Evolutionary conservation across 768 basidiomycete genomes (phyloP).

Genomic region (Royoungia palumana): DNA sequence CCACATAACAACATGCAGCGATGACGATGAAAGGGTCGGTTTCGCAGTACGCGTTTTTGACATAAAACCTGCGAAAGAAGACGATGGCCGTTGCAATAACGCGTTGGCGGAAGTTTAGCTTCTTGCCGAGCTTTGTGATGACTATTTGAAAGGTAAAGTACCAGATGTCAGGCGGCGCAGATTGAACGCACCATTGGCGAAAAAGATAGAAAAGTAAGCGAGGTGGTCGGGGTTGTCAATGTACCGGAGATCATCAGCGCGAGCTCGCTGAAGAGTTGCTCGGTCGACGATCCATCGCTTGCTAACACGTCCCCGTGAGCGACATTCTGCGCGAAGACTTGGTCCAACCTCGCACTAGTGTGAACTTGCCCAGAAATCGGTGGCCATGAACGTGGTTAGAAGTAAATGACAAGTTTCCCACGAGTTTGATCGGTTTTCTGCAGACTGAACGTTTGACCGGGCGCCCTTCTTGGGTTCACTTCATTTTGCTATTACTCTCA

Average conservation of each 20-base stretch:
- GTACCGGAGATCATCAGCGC: conserved; percentile 73
- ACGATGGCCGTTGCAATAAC: conserved; percentile 93
- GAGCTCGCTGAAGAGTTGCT: conserved; percentile 67
- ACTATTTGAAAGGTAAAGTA: conserved; percentile 44
- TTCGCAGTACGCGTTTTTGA: conserved; percentile 93
- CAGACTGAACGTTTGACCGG: too few relatives aligned
- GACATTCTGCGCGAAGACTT: conserved; percentile 7
- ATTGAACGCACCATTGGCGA: conserved; percentile 63
- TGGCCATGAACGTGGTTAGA: conserved; percentile 54
- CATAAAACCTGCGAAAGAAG: conserved; percentile 95
- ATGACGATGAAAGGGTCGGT: conserved; percentile 94
- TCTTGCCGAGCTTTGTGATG: conserved; percentile 84
- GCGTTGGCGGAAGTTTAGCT: conserved; percentile 78
- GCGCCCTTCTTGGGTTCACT: too few relatives aligned
- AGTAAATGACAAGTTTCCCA: not conserved
- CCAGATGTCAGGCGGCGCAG: too few relatives aligned
- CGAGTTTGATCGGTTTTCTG: too few relatives aligned
- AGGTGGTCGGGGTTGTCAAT: conserved; percentile 75
- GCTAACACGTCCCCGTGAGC: conserved; percentile 41
- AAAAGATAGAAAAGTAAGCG: conserved; percentile 83
- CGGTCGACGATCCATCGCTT: conserved; percentile 92
- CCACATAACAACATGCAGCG: conserved; percentile 91
- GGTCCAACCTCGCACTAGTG: conserved; percentile 59
- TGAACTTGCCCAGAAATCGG: conserved; percentile 90
- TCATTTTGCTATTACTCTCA: too few relatives aligned